These are phyloP conservation scores for Acanthochlamys bracteata DNA, from an alignment of 106 monocot genomes.

Conservation along the genomic window DNA sequence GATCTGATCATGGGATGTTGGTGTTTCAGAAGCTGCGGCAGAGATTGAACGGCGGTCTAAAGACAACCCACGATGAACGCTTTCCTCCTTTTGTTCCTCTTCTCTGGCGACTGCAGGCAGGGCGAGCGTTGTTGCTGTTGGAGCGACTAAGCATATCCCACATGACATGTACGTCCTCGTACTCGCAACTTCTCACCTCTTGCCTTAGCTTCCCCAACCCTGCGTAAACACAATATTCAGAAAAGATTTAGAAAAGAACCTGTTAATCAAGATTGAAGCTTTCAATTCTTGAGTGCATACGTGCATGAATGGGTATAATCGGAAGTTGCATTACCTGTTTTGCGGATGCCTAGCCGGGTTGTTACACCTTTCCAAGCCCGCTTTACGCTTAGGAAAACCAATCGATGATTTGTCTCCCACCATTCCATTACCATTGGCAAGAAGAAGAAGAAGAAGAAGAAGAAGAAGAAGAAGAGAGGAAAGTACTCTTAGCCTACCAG, in stretches of 20 bases:
- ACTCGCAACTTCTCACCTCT: slow-evolving; percentile 44
- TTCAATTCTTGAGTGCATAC: background rate
- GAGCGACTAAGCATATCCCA: slow-evolving; percentile 35
- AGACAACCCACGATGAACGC: slow-evolving; percentile 4
- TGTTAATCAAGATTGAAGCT: background rate
- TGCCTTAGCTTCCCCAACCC: slow-evolving; percentile 31
- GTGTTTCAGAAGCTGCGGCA: slow-evolving; percentile 8
- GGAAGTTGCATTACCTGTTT: no score
- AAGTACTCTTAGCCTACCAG: no score
- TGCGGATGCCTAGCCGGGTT: no score
- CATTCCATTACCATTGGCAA: no score
- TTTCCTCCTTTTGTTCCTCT: no score
- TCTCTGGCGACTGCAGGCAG: background rate
- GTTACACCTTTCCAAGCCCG: no score
- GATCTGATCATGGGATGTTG: background rate
- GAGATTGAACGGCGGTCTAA: background rate
- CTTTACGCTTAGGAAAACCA: no score
- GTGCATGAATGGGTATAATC: no score
- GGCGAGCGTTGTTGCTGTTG: background rate
- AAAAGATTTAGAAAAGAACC: no score
- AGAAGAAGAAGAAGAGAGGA: no score
- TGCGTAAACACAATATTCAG: background rate
- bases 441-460: no score
- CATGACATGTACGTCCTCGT: slow-evolving; percentile 33
- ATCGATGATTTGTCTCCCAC: no score